phyloP scores from a whole-genome alignment of 129 eudicot genomes.

The Silybum marianum region DNA sequence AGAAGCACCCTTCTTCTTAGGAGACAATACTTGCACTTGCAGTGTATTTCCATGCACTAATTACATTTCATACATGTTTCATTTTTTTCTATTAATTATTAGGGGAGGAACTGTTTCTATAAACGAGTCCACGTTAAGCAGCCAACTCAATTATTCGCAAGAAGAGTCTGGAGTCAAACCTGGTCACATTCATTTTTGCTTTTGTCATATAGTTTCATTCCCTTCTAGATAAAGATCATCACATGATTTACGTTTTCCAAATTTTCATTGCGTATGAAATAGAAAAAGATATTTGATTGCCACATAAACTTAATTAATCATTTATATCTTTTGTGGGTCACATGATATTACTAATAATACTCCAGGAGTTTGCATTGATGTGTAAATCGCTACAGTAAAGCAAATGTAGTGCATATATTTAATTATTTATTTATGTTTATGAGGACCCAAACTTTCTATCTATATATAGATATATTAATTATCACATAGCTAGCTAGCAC shows the following conservation, averaged over 20 bases:
- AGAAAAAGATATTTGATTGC: neutral
- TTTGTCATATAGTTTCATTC: slow-evolving; percentile 1
- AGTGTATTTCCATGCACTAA: neutral
- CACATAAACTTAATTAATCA: neutral
- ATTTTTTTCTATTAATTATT: neutral
- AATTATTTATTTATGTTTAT: neutral
- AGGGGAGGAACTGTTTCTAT: neutral
- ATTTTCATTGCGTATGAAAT: neutral
- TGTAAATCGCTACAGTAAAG: neutral
- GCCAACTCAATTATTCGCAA: slow-evolving; percentile 3
- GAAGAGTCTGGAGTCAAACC: neutral
- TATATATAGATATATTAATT: neutral
- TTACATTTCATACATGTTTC: neutral
- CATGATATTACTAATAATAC: neutral
- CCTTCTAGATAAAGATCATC: neutral
- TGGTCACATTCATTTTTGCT: neutral
- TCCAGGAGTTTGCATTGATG: neutral
- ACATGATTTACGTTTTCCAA: neutral
- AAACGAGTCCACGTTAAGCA: neutral
- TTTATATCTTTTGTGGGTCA: neutral
- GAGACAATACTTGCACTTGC: neutral
- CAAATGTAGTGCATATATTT: neutral
- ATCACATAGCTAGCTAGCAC: neutral
- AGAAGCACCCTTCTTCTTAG: neutral
- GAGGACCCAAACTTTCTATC: neutral